Conservation (phyloP, 2,329 filamentous ascomycete species). For the Colletotrichum endophyticum region DNA sequence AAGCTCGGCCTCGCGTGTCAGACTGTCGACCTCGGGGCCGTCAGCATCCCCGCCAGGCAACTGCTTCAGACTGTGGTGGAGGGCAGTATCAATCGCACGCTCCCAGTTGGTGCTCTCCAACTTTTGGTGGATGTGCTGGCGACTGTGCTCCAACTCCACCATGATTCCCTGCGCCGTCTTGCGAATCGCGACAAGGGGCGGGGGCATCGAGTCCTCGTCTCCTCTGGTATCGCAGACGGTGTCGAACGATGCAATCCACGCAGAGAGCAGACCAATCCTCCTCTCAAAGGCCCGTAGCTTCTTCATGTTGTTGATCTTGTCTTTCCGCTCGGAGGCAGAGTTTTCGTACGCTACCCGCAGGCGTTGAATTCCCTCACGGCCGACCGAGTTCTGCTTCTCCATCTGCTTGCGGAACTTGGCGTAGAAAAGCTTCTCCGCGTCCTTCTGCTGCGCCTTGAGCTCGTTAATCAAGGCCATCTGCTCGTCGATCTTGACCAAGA, state of each 20-base stretch:
- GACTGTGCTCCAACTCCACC: constrained; percentile 85
- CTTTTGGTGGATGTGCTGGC: constrained; percentile 88
- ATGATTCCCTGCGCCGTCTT: constrained; percentile 90
- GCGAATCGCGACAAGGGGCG: constrained; percentile 75
- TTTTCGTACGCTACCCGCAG: constrained; percentile 87
- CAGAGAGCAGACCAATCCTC: constrained; percentile 83
- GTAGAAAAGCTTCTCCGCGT: constrained; percentile 81
- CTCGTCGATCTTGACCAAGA: constrained; percentile 98
- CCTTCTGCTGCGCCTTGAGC: constrained; percentile 89
- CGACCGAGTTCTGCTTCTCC: constrained; percentile 79
- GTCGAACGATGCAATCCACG: constrained; percentile 94
- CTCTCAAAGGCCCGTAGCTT: constrained; percentile 83
- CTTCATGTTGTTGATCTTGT: constrained; percentile 80
- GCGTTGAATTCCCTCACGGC: constrained; percentile 79
- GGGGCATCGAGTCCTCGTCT: constrained; percentile 70
- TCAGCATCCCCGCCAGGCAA: constrained; percentile 74
- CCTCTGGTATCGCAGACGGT: constrained; percentile 75
- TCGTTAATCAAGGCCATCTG: constrained; percentile 98
- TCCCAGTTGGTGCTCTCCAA: constrained; percentile 86
- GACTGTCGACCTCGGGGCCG: constrained; percentile 69
- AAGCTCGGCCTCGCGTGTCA: constrained; percentile 84
- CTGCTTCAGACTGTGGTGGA: constrained; percentile 83
- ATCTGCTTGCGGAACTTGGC: constrained; percentile 89
- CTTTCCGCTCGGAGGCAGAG: constrained; percentile 75
- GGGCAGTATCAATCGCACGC: constrained; percentile 81